Evolutionary conservation across 2,329 filamentous ascomycete genomes (phyloP), one percentile per base, ranked within the genome.

Genomic region (Colletotrichum trifolii): DNA sequence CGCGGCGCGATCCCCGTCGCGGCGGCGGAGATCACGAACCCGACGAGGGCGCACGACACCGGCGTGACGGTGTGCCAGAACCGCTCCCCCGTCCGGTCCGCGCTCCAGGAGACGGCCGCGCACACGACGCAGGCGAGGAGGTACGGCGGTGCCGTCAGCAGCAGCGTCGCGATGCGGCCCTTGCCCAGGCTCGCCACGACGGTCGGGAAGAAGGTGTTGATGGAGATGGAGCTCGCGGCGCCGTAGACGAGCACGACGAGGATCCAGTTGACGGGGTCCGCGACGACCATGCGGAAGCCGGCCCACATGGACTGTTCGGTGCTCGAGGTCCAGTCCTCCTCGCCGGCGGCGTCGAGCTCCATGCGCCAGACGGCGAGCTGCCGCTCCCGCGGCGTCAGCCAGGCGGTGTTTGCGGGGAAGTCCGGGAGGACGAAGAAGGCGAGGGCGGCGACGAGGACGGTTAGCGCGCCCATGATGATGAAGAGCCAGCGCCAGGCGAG

Each of bases 401-500:
- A 73, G 39, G 78, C 80, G 0, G 82, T 85, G 58, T 76, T 72
- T 0, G 73, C 75, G 0, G 74, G 73, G 1, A 72, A 74, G 2
- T 75, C 70, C 2, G 72, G 70, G 62, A 77, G 73, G 53, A 71
- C 68, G 58, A 74, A 74, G 67, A 71, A 72, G 2, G 75, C 74
- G 55, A 68, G 66, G 8, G 74, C 35, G 1, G 86, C 87, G 61
- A 89, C 81, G 2, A 82, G 40, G 4, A 45, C n/a, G 3, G 17
- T 46, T 11, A 60, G 52, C n/a, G 38, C 45, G 10, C 79, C 70
- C 43, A 81, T 78, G 2, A 82, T 72, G 6, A 81, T 69, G 49
- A 82, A 76, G 6, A 87, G 78, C 85, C 85, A 87, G 72, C 84
- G 83, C 85, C 85, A 88, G 2, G 59, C 66, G 13, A 59, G 54